These are phyloP conservation scores for Talaromyces nanjingensis DNA, from an alignment of 495 filamentous ascomycete species.

Conservation along the genomic window DNA sequence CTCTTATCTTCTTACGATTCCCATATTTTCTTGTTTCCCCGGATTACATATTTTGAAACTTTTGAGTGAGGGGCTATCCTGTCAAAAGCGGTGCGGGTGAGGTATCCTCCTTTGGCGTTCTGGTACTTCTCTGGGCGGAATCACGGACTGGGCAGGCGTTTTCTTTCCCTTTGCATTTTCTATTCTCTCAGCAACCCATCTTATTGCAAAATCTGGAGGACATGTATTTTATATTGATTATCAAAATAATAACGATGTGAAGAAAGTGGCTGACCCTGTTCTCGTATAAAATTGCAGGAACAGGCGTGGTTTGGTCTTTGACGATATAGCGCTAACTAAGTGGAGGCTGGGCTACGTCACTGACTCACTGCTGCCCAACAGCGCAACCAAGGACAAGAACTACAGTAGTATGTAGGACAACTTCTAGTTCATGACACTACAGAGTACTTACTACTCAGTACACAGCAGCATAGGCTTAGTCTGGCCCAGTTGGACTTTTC, in stretches of 20 bases:
- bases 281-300: not conserved
- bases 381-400: not conserved
- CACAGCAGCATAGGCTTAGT: not conserved
- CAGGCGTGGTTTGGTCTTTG: not conserved
- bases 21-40: not conserved
- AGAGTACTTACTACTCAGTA: not conserved
- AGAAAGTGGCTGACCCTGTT: not conserved
- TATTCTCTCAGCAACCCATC: not conserved
- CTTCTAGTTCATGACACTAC: not conserved
- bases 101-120: not conserved
- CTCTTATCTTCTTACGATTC: not conserved
- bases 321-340: not conserved
- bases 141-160: not conserved
- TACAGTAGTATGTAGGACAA: too few species aligned
- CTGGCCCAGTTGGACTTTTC: not conserved
- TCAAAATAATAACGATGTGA: not conserved
- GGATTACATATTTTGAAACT: not conserved
- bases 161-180: not conserved
- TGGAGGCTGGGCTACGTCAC: slow-evolving; percentile 2
- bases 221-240: not conserved
- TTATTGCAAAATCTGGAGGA: not conserved
- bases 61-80: not conserved
- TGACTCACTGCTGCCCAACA: slow-evolving; percentile 4
- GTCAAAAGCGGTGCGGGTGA: not conserved
- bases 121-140: not conserved